Evolutionary conservation across 345 rosid species (phyloP), one percentile per base, ranked within the genome.

Genomic region (Physaria fendleri): DNA sequence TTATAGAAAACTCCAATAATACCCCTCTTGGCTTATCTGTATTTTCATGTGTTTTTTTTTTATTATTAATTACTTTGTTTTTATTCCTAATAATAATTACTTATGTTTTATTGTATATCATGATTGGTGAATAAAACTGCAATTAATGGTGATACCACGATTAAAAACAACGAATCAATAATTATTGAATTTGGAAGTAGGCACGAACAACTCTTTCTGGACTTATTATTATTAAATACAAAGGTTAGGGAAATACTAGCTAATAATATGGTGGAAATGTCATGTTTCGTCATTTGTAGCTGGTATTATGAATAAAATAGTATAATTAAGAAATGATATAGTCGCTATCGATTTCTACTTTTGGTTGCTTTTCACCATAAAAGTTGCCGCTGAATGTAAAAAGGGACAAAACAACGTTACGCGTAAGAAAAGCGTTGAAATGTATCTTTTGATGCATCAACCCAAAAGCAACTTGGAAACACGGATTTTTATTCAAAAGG

Each of bases 1-100:
- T 43, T 68, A 52, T 60, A 52, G 4, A 17, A 60, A 60, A 27
- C 40, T 27, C 40, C 73, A 13, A 27, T 17, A 51, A 1, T 52
- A 27, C 33, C 24, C 62, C 8, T 7, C 45, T 51, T 60, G 6
- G 22, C 49, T 45, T 35, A 15, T 27, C 62, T 60, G 66, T 10
- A 33, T 68, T 51, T 51, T 51, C 25, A 68, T 51, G 66, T 68
- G 61, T 44, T 40, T 21, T 37, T 28, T 68, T 43, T 16, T 49
- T 45, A 58, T n/a, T n/a, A 4, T 18, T 59, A 51, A 67, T n/a
- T n/a, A n/a, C n/a, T n/a, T n/a, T n/a, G n/a, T n/a, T n/a, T n/a
- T n/a, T n/a, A n/a, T n/a, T n/a, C n/a, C n/a, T n/a, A n/a, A n/a
- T n/a, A n/a, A n/a, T n/a, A n/a, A n/a, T n/a, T n/a, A n/a, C n/a